Conservation (phyloP, 148 eudicot genomes). For the Beta vulgaris region DNA sequence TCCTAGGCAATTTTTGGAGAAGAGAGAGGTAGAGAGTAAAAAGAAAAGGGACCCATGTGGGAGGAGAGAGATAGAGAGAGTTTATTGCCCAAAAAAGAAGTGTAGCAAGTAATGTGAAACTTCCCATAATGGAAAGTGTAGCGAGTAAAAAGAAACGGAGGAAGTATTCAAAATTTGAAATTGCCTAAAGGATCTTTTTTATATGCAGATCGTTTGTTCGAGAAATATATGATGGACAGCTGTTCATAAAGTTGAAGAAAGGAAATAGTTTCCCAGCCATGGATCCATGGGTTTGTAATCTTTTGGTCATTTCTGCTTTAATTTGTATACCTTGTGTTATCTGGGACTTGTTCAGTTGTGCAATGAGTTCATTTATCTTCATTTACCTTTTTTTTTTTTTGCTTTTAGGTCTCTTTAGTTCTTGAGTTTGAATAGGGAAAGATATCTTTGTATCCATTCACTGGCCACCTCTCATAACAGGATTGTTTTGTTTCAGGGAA, state of each 20-base stretch:
- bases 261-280: conserved; percentile 80
- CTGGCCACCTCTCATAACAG: neutral
- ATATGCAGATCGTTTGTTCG: conserved; percentile 75
- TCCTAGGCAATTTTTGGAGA: no score
- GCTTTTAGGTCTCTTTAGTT: neutral
- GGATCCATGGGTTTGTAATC: conserved; percentile 91
- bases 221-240: conserved; percentile 90
- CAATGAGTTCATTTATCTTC: neutral
- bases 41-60: no score
- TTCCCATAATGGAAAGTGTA: no score
- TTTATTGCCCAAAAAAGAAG: no score
- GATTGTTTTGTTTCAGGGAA: conserved; percentile 60
- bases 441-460: neutral
- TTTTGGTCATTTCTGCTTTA: neutral
- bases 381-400: neutral
- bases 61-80: no score
- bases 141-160: no score
- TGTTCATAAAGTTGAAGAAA: conserved; percentile 78
- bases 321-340: neutral
- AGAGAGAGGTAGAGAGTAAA: no score
- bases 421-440: neutral
- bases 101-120: no score
- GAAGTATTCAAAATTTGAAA: neutral
- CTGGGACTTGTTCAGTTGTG: neutral
- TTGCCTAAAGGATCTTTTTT: neutral